These are phyloP conservation scores for Xanthoconium purpureum DNA, from an alignment of 768 basidiomycete genomes.

Conservation along the genomic window DNA sequence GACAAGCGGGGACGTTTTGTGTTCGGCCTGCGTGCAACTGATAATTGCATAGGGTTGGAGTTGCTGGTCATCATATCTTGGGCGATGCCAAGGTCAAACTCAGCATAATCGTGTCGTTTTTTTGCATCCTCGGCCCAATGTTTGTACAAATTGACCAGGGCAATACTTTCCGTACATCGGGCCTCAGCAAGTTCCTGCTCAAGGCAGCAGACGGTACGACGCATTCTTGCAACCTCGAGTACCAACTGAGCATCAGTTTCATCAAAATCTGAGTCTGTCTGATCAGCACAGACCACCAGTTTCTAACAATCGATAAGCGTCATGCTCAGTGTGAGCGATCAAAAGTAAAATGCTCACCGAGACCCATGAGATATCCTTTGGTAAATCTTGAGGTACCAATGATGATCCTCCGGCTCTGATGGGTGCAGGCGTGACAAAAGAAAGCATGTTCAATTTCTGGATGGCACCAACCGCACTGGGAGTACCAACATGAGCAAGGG, in stretches of 20 bases:
- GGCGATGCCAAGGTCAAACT: background rate
- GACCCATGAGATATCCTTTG: too few species aligned
- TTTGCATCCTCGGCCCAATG: background rate
- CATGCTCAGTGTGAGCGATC: too few species aligned
- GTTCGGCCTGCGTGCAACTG: background rate
- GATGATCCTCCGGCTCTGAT: background rate
- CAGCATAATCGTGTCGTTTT: background rate
- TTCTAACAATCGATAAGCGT: too few species aligned
- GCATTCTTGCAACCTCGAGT: background rate
- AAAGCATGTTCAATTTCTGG: background rate
- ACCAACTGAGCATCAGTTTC: background rate
- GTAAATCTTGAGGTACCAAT: background rate
- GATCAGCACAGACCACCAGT: background rate
- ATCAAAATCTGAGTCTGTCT: background rate
- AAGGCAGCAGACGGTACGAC: background rate
- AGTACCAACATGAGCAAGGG: background rate
- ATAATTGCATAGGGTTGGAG: too few species aligned
- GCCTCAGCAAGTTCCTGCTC: conserved; percentile 1
- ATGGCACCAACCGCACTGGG: background rate
- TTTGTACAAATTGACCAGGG: background rate
- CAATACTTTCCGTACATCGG: background rate
- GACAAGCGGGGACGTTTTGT: background rate
- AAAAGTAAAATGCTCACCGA: too few species aligned
- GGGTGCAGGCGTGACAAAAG: background rate
- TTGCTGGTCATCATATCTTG: background rate